phyloP scores from a whole-genome alignment of 169 alveolate species.

The Babesia gibsoni region DNA sequence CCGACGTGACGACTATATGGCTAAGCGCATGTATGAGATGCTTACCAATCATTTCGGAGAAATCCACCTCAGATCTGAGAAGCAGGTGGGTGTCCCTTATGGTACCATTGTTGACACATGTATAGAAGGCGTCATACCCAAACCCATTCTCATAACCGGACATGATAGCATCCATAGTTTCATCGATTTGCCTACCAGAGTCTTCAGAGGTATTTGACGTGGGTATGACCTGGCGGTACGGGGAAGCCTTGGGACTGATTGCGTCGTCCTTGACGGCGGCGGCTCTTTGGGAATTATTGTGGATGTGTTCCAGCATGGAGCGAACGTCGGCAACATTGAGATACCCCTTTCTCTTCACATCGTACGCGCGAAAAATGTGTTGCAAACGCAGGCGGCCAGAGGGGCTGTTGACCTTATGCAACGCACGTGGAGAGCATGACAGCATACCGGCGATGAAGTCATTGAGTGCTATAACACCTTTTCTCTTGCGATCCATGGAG shows the following conservation, averaged over 20 bases:
- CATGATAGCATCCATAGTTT: constrained; percentile 15
- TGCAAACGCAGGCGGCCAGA: constrained; percentile 71
- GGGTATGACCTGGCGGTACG: neutral
- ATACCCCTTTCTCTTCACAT: constrained; percentile 66
- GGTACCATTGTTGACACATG: constrained; percentile 44
- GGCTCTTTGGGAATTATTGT: constrained; percentile 48
- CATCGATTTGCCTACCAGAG: neutral
- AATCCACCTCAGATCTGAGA: constrained; percentile 65
- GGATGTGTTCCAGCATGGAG: constrained; percentile 58
- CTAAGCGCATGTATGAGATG: constrained; percentile 52
- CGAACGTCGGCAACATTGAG: constrained; percentile 39
- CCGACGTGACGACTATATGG: constrained; percentile 24
- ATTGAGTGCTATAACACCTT: constrained; percentile 44
- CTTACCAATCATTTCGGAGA: constrained; percentile 51
- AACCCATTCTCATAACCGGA: constrained; percentile 15
- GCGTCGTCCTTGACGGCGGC: constrained; percentile 12
- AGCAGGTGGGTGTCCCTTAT: constrained; percentile 57
- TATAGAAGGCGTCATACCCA: constrained; percentile 57
- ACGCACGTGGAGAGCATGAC: constrained; percentile 74
- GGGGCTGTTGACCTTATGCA: constrained; percentile 42
- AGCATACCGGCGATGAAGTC: constrained; percentile 75
- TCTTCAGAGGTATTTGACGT: neutral
- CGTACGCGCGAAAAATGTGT: constrained; percentile 74
- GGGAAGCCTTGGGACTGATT: neutral
- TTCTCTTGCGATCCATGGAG: constrained; percentile 68